These are phyloP conservation scores for Linum trigynum DNA, from an alignment of 345 rosid species.

Conservation along the genomic window DNA sequence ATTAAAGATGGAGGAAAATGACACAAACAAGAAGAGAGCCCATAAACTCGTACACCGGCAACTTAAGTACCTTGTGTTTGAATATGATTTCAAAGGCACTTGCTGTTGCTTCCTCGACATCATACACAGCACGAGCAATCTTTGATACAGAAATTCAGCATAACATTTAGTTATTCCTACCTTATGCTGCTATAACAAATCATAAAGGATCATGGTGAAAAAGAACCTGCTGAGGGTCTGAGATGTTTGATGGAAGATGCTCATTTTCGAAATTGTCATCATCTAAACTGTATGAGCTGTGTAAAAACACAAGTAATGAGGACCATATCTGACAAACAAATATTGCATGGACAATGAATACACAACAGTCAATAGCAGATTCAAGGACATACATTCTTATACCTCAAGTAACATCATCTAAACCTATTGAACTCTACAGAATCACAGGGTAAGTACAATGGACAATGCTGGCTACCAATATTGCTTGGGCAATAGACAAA, in stretches of 20 bases:
- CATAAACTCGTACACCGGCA: conserved; percentile 4
- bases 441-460: too few relatives aligned
- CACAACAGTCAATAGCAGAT: not conserved
- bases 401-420: not conserved
- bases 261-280: conserved; percentile 77
- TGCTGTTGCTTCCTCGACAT: conserved; percentile 87
- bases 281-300: conserved; percentile 74
- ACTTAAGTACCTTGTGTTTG: conserved; percentile 49
- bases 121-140: conserved; percentile 78
- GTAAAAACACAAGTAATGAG: conserved; percentile 1
- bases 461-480: too few relatives aligned
- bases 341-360: not conserved
- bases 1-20: conserved; percentile 12
- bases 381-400: not conserved
- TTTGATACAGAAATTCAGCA: conserved; percentile 29
- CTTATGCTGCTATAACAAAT: not conserved
- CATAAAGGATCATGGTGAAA: conserved; percentile 15
- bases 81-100: conserved; percentile 71
- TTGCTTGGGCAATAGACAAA: too few relatives aligned
- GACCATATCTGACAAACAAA: not conserved
- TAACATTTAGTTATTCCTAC: conserved; percentile 1
- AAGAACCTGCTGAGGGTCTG: conserved; percentile 76
- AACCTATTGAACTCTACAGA: too few relatives aligned
- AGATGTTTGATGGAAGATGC: conserved; percentile 49
- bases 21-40: not conserved